phyloP scores from a whole-genome alignment of 23 red algal species.

The Cyanidioschyzon merolae region DNA sequence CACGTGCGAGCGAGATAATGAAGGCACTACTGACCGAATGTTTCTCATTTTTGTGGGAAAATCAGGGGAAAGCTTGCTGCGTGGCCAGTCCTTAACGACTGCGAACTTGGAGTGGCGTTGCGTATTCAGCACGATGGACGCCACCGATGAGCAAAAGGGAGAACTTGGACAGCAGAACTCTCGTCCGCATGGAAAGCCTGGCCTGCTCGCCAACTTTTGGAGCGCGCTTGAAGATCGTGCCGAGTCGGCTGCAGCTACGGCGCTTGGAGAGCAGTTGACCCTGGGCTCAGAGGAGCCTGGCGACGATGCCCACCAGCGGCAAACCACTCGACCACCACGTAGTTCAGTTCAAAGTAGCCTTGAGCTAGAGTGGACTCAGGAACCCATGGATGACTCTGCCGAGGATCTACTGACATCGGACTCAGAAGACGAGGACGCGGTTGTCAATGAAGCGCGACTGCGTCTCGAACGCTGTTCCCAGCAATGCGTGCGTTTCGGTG shows the following conservation, averaged over 20 bases:
- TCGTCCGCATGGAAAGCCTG: neutral
- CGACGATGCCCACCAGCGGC: neutral
- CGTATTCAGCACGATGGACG: neutral
- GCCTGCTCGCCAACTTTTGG: neutral
- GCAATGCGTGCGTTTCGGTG: neutral
- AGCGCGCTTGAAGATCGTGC: neutral
- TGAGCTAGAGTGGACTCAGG: neutral
- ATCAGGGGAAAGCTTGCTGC: neutral
- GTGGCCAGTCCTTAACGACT: neutral
- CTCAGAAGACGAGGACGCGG: neutral
- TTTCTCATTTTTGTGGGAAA: neutral
- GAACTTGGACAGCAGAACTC: neutral
- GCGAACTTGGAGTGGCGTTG: neutral
- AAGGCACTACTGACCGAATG: neutral
- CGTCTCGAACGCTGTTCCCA: conserved; percentile 3
- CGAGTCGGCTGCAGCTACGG: neutral
- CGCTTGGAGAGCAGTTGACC: neutral
- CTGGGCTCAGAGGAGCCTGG: neutral
- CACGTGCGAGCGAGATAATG: neutral
- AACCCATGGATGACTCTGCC: neutral
- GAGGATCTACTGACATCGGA: conserved; percentile 6
- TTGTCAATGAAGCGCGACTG: neutral
- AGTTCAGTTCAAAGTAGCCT: neutral
- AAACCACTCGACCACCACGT: neutral
- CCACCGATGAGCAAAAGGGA: neutral